Percentiles rank a stretch among this genome's conserved stretches.
Evolutionary conservation across 1,284 basidiomycete species (phyloP).

Genomic region (Sporisorium scitamineum): DNA sequence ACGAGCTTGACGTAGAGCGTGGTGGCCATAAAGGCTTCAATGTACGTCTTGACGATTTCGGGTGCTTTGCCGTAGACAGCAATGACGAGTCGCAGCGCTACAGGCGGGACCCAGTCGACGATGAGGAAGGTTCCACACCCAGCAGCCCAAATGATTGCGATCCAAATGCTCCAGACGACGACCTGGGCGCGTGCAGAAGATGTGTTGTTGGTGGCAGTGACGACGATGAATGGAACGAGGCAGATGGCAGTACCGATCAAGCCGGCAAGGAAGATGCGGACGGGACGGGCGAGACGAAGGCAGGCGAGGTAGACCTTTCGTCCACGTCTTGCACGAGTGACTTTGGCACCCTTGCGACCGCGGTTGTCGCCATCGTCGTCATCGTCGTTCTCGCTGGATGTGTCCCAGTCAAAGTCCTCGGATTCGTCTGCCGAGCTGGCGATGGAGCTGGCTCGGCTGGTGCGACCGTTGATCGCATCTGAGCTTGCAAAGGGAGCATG

Average conservation of each 20-base stretch:
- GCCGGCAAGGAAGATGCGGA: constrained; percentile 58
- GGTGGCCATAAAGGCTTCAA: constrained; percentile 61
- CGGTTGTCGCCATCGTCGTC: constrained; percentile 40
- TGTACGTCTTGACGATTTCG: constrained; percentile 57
- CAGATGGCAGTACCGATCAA: constrained; percentile 60
- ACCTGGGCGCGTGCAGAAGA: constrained; percentile 49
- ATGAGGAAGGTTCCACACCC: constrained; percentile 62
- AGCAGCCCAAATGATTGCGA: constrained; percentile 66
- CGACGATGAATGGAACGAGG: constrained; percentile 64
- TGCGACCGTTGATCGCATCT: constrained; percentile 20
- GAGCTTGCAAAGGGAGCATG: constrained; percentile 41
- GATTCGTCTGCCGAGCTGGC: constrained; percentile 60
- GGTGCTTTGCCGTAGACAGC: constrained; percentile 62
- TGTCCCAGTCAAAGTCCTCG: constrained; percentile 67
- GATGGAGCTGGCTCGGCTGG: constrained; percentile 42
- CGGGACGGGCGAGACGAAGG: constrained; percentile 59
- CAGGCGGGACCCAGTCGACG: constrained; percentile 57
- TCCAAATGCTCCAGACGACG: constrained; percentile 64
- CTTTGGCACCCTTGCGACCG: constrained; percentile 25
- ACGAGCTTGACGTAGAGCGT: constrained; percentile 61
- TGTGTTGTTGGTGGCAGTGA: constrained; percentile 42
- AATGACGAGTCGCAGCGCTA: constrained; percentile 54
- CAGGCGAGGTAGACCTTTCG: constrained; percentile 59
- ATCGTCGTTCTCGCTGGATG: constrained; percentile 46
- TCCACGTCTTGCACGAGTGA: constrained; percentile 55